Base-by-base conservation (phyloP, 2,329 filamentous ascomycete genomes). In the Fusarium redolens region DNA sequence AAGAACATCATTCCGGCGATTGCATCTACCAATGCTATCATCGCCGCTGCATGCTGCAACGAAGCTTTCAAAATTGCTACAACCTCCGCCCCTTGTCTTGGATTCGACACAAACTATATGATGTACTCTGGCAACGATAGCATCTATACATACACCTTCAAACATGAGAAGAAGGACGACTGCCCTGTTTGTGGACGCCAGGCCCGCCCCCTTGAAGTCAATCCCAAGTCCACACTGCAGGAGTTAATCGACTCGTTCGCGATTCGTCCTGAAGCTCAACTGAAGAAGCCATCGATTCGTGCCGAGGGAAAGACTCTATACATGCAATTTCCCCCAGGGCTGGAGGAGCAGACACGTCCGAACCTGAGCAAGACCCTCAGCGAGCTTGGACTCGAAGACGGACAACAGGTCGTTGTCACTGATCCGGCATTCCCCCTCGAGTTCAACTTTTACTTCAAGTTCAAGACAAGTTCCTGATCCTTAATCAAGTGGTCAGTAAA, bases 1-100 rank as follows among this genome's bases (percentile, higher is more conserved):
- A 99, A 99, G 84, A 99, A 99, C 83, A 99, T 99, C 82, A 99
- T 99, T 69, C 96, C 96, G 0, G 97, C 96, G 33, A 99, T 99
- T 78, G 96, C 96, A 22, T 97, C 95, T 3, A 99, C 96, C 11
- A 99, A 99, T 80, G 96, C 96, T 64, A 96, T 99, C 77, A 93
- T 99, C 72, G 96, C 96, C 3, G 96, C 96, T 3, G 92, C 93
- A 58, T 98, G 96, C 83, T 98, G 96, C 83, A 98, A 97, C 74
- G 96, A 99, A 83, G 96, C 95, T 4, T 91, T 98, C 84, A 99
- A 99, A 84, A 93, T 99, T 71, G 93, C 92, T 45, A 97, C 94
- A 18, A 90, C 88, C 54, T 90, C 92, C 41, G 96, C 96, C 37
- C 94, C 96, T 0, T 92, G 91, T 72, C 86, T 99, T 20, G 93